Evolutionary conservation across 352 stramenopile species (phyloP).

Genomic region (Globisporangium camurandrum): DNA sequence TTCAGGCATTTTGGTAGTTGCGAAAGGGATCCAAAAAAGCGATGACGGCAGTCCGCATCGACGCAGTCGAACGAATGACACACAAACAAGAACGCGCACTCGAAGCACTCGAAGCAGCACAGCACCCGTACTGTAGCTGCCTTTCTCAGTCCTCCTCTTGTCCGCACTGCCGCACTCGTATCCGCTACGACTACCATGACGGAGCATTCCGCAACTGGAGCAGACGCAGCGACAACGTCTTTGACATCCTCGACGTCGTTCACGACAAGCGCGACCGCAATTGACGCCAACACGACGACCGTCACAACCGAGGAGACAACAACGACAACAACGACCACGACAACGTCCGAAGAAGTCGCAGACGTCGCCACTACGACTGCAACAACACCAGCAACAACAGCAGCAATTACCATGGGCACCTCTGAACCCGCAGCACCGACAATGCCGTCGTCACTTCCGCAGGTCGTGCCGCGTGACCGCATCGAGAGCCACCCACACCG

Average conservation of each 20-base stretch:
- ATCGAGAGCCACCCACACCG: conserved; percentile 50
- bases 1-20: too few species aligned
- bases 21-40: too few species aligned
- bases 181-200: conserved; percentile 5
- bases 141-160: not conserved
- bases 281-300: conserved; percentile 6
- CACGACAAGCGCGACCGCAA: not conserved
- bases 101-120: not conserved
- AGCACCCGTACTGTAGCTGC: not conserved
- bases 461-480: conserved; percentile 20
- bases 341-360: too few species aligned
- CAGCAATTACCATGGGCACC: conserved; percentile 1
- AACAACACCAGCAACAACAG: not conserved
- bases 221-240: conserved; percentile 3
- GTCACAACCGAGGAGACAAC: conserved; percentile 3
- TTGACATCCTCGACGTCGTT: not conserved
- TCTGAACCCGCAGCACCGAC: not conserved
- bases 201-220: conserved; percentile 12
- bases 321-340: conserved; percentile 1
- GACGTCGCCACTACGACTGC: not conserved
- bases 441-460: not conserved
- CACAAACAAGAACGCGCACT: conserved; percentile 1
- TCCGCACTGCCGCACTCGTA: too few species aligned
- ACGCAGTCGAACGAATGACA: not conserved
- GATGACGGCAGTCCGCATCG: not conserved